These are phyloP conservation scores for Vinca major DNA, from an alignment of 305 asterid species.

Conservation along the genomic window DNA sequence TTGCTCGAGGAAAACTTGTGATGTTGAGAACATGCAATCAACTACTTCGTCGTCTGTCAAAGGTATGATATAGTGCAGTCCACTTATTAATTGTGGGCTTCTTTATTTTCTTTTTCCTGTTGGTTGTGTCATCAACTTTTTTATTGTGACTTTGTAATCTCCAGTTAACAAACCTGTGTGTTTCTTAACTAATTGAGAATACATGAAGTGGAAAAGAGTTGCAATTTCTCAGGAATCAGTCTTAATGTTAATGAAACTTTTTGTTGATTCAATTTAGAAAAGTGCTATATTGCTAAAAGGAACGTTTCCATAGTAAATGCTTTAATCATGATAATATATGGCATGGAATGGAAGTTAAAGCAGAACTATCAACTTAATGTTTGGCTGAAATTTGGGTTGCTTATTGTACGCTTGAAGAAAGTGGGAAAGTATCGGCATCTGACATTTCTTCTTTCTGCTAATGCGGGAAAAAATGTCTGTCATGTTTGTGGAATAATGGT, in stretches of 20 bases:
- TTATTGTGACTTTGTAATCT: neutral
- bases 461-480: neutral
- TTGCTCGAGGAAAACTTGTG: conserved; percentile 97
- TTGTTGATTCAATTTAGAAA: neutral
- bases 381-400: neutral
- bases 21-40: conserved; percentile 98
- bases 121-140: neutral
- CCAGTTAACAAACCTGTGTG: neutral
- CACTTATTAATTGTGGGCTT: neutral
- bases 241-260: neutral
- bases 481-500: neutral
- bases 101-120: neutral
- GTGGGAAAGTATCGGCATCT: neutral
- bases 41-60: conserved; percentile 94
- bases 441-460: neutral
- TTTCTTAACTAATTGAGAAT: neutral
- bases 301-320: neutral
- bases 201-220: neutral
- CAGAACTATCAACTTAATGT: neutral
- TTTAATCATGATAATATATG: too few relatives aligned
- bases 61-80: conserved; percentile 32
- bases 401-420: too few relatives aligned
- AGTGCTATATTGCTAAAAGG: neutral
- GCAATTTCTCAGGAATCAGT: neutral
- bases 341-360: neutral